These are phyloP conservation scores for Lepidium didymum DNA, from an alignment of 345 rosid species.

Conservation along the genomic window DNA sequence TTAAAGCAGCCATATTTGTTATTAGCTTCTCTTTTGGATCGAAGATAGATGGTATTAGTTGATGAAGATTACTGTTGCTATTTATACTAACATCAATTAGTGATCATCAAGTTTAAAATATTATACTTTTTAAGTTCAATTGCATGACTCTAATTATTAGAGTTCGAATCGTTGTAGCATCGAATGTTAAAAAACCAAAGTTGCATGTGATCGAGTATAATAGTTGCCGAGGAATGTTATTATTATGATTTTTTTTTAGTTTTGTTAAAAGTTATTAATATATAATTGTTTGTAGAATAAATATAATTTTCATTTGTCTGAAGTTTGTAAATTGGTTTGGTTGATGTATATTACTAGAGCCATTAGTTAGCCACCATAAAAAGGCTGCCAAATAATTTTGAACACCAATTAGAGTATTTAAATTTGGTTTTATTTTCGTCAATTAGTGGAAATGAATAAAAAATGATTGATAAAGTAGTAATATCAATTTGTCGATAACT, in stretches of 20 bases:
- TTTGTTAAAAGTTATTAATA: not conserved
- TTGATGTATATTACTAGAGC: not conserved
- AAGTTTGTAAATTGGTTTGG: not conserved
- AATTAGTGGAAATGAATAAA: not conserved
- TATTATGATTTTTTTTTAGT: not conserved
- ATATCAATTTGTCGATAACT: not conserved
- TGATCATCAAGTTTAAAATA: not conserved
- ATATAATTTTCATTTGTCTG: not conserved
- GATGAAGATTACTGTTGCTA: constrained; percentile 1
- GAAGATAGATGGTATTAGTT: not conserved
- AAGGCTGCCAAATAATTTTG: not conserved
- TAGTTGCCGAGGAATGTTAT: not conserved
- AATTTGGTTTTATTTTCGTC: not conserved
- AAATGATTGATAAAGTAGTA: not conserved
- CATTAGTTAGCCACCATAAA: not conserved
- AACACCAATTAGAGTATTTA: not conserved
- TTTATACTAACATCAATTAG: not conserved
- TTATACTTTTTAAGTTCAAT: not conserved
- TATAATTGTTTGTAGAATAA: not conserved
- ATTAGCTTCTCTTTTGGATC: not conserved
- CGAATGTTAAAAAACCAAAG: not conserved
- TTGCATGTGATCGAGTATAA: not conserved
- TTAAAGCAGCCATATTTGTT: constrained; percentile 28
- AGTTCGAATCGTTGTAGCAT: not conserved
- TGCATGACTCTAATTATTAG: not conserved